These are phyloP conservation scores for Strigomonas galati DNA, from an alignment of 208 protist species.

Conservation along the genomic window DNA sequence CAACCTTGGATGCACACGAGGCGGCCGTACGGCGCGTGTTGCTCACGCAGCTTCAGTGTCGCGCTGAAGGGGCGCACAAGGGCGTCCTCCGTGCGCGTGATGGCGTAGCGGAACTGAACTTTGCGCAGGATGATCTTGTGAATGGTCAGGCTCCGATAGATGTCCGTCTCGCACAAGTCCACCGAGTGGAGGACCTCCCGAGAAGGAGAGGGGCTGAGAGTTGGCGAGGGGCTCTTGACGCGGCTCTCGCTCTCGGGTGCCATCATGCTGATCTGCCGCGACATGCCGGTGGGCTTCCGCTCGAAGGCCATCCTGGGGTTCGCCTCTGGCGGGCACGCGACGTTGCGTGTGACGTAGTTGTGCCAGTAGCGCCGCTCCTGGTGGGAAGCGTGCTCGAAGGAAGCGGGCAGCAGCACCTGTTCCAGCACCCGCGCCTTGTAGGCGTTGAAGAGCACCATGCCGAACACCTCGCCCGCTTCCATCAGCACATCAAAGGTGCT, in stretches of 20 bases:
- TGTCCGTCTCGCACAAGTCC: neutral
- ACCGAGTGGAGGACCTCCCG: too few species aligned
- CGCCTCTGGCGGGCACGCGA: neutral
- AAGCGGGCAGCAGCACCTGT: conserved; percentile 33
- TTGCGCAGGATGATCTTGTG: conserved; percentile 20
- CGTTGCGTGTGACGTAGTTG: conserved; percentile 15
- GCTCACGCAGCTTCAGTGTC: conserved; percentile 7
- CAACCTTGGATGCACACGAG: conserved; percentile 60
- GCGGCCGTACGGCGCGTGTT: conserved; percentile 13
- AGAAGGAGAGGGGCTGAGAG: too few species aligned
- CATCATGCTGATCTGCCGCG: neutral
- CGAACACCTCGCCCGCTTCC: conserved; percentile 37
- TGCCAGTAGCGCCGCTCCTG: conserved; percentile 24
- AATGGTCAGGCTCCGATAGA: conserved; percentile 25
- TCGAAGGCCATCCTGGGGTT: neutral
- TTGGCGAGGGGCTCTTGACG: too few species aligned
- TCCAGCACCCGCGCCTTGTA: conserved; percentile 73
- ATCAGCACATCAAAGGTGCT: conserved; percentile 25
- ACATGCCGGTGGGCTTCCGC: neutral
- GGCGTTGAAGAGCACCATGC: conserved; percentile 59
- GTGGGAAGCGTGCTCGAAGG: conserved; percentile 45
- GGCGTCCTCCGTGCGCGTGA: conserved; percentile 8
- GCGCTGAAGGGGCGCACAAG: conserved; percentile 7
- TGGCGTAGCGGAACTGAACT: conserved; percentile 24
- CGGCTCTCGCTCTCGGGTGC: neutral